Evolutionary conservation across 192 early-diverging fungal genomes (phyloP), one percentile per base, ranked within the genome.

Genomic region (Anaeromyces robustus): DNA sequence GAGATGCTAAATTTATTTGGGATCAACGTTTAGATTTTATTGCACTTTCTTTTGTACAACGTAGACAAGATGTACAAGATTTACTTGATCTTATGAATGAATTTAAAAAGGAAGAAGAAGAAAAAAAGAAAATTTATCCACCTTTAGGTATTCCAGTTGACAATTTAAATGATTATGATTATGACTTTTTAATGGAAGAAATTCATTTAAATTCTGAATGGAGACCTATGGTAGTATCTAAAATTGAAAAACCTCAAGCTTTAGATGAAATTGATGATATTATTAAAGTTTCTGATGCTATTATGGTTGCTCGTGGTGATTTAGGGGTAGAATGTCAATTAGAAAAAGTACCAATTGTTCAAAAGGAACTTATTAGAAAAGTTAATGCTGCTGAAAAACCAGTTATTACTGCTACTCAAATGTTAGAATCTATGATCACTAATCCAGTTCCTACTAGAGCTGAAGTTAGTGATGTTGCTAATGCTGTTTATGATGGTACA

Each of bases 331-430:
- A 99, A 87, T 96, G 98, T 79, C 97, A 96, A 30, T 91, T 95
- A 29, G 94, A 96, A 81, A 91, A 94, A 84, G 96, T 96, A 2
- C 95, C 95, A 84, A 90, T 96, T 82, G 94, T 90, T 52, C 97
- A 99, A 84, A 99, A 99, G 89, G 97, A 96, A 95, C 97, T 99
- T 90, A 99, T 94, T 82, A 92, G 96, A 81, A 98, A 99, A 89
- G 97, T 96, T 87, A 99, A 99, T 83, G 84, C 95, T 77, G 96
- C 93, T 39, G 97, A 96, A 78, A 99, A 97, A 88, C 96, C 95
- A 30, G 97, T 97, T 59, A 93, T 97, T 59, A 94, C 92, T 82
- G 97, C 97, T 78, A 99, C 97, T 37, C 97, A 99, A 90, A 99
- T 99, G 97, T 87, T 99, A 77, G 97, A 96, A 86, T 95, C 94